Evolutionary conservation across 495 filamentous ascomycete genomes (phyloP).

Genomic region (Copromyces sp.): DNA sequence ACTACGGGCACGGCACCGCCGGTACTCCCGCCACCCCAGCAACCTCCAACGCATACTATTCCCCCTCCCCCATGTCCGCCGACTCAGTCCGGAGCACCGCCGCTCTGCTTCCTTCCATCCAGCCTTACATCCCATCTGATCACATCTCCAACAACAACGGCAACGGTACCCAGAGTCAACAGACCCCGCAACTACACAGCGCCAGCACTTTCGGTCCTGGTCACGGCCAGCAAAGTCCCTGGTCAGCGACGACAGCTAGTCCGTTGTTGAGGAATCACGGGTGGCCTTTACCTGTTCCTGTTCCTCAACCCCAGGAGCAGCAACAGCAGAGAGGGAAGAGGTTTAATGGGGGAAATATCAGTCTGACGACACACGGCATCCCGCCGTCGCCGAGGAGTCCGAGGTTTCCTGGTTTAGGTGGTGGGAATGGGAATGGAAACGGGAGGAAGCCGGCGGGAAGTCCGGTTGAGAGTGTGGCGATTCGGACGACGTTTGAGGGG

Average conservation of each 20-base stretch:
- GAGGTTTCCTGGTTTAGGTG: background rate
- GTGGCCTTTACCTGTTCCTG: constrained; percentile 13
- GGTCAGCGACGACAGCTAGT: constrained; percentile 22
- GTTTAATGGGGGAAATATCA: constrained; percentile 7
- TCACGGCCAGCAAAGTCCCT: constrained; percentile 14
- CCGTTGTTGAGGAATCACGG: constrained; percentile 21
- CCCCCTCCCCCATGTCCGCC: constrained; percentile 24
- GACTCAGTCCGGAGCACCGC: constrained; percentile 24
- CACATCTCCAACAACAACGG: constrained; percentile 15
- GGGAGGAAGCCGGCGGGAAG: background rate
- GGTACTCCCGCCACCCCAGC: constrained; percentile 14
- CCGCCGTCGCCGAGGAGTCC: constrained; percentile 7
- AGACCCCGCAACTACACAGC: constrained; percentile 4
- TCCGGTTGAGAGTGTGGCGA: background rate
- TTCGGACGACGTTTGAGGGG: background rate
- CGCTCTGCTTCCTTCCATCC: constrained; percentile 24
- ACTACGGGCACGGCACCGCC: background rate
- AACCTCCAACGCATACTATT: constrained; percentile 14
- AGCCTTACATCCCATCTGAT: constrained; percentile 32
- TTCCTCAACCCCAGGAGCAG: constrained; percentile 9
- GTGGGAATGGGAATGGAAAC: background rate
- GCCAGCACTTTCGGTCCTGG: constrained; percentile 6
- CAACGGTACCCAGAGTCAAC: constrained; percentile 1
- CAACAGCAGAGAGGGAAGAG: constrained; percentile 2
- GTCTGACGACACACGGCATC: background rate